Percentiles rank a stretch among this genome's conserved stretches.
These are phyloP conservation scores for Cutaneotrichosporon sp. DNA, from an alignment of 1,284 basidiomycete species.

Conservation along the genomic window DNA sequence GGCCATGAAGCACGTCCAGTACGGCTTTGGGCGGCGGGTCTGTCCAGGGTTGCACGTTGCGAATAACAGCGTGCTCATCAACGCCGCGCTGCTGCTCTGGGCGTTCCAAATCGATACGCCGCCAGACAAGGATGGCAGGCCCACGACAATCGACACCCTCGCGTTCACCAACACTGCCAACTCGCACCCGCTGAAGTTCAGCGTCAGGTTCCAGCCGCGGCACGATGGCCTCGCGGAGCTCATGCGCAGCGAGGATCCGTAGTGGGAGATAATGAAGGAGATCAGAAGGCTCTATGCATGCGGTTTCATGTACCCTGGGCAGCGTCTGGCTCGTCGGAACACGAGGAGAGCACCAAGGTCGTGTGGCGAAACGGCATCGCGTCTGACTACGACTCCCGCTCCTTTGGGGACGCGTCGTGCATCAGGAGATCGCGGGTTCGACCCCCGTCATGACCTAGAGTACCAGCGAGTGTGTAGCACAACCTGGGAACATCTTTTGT, in stretches of 20 bases:
- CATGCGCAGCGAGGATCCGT: background rate
- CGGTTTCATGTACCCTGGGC: too few species aligned
- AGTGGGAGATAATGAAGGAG: background rate
- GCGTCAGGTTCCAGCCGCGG: constrained; percentile 16
- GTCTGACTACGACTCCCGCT: constrained; percentile 15
- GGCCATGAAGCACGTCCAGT: constrained; percentile 29
- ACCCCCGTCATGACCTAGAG: constrained; percentile 3
- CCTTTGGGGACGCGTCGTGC: background rate
- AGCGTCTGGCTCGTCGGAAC: too few species aligned
- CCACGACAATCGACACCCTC: constrained; percentile 27
- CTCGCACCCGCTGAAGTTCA: constrained; percentile 26
- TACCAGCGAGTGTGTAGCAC: background rate
- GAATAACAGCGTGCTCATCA: constrained; percentile 48
- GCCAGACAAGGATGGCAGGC: constrained; percentile 8
- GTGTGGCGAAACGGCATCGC: constrained; percentile 19
- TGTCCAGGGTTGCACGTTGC: constrained; percentile 52
- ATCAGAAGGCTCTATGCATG: too few species aligned
- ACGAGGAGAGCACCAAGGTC: background rate
- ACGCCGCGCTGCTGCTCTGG: constrained; percentile 48
- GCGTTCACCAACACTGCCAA: constrained; percentile 28
- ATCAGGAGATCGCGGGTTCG: constrained; percentile 9
- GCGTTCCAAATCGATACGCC: constrained; percentile 35
- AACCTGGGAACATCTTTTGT: background rate
- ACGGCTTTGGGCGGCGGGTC: constrained; percentile 39
- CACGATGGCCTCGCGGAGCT: background rate